Evolutionary conservation across 139 green algal genomes (phyloP).

Genomic region (Helicosporidium sp.): DNA sequence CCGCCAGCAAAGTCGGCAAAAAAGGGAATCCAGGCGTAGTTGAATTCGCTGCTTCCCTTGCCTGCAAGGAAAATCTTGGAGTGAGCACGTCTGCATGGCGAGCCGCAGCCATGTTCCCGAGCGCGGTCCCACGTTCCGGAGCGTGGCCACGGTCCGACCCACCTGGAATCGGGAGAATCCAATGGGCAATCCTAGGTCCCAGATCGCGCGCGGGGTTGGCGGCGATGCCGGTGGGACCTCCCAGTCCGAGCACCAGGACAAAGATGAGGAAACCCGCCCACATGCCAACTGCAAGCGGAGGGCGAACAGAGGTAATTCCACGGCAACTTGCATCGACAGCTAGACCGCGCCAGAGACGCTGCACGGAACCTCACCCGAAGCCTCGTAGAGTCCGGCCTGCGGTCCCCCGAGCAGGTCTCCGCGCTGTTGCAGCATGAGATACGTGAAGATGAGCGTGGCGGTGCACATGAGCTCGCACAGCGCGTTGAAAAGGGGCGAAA

Average conservation of each 20-base stretch:
- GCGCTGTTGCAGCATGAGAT: constrained; percentile 9
- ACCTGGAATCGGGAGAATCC: constrained; percentile 19
- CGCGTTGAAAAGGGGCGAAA: constrained; percentile 26
- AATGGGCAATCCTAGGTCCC: constrained; percentile 17
- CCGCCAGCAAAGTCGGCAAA: constrained; percentile 26
- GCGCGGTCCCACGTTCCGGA: background rate
- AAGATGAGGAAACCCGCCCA: constrained; percentile 19
- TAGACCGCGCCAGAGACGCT: background rate
- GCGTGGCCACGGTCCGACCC: background rate
- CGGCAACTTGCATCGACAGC: background rate
- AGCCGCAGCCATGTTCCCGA: background rate
- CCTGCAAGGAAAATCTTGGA: background rate
- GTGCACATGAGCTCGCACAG: constrained; percentile 17
- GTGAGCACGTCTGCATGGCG: background rate
- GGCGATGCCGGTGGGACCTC: constrained; percentile 18
- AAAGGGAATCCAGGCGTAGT: constrained; percentile 29
- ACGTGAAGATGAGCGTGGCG: constrained; percentile 7
- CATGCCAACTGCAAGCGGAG: constrained; percentile 1
- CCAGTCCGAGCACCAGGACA: constrained; percentile 12
- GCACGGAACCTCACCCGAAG: background rate
- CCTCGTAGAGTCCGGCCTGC: background rate
- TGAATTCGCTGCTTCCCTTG: constrained; percentile 20
- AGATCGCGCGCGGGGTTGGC: constrained; percentile 26
- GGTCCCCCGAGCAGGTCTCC: constrained; percentile 1
- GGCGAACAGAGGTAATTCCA: background rate